Base-by-base conservation (phyloP, 2,329 filamentous ascomycete species). In the Torrubiella hemipterigena region DNA sequence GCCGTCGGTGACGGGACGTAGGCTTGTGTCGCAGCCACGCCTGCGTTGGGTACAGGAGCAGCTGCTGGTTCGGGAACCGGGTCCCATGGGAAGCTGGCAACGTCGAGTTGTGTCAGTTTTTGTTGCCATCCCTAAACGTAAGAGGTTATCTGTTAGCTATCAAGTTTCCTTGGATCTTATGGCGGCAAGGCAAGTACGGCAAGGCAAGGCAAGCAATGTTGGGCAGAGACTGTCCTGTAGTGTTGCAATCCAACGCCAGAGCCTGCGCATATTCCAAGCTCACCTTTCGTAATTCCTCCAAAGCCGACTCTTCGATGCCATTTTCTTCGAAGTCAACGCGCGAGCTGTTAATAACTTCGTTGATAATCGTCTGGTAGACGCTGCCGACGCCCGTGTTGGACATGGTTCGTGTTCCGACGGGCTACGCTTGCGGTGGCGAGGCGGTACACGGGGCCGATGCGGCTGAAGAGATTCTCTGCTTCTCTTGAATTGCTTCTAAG, bases 321-420 rank as follows among this genome's bases (percentile, higher is more conserved):
- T 81, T 85, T 61, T 98, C 91, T 57, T 98, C 91, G 54, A 98
- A 96, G 59, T 96, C 91, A 50, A 89, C 82, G 50, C 83, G 74
- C 50, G 89, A 95, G 44, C 82, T 81, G 46, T 89, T 80, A 58
- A 96, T 84, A 53, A 98, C 86, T 61, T 91, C 84, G 40, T 79
- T 67, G 51, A 82, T 82, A 55, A 82, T 77, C 48, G 69, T 63
- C 57, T 77, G 67, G 58, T 95, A 98, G 50, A 96, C 79, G 43
- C 64, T 61, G 49, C 91, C 91, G 64, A 76, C 71, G 12, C 60
- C 58, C 28, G 55, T 48, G 54, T 76, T 75, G 36, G 71, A 75
- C 71, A 76, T 75, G n/a, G n/a, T n/a, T n/a, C n/a, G n/a, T n/a
- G n/a, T n/a, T n/a, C n/a, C n/a, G n/a, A n/a, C n/a, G n/a, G n/a